phyloP scores from a whole-genome alignment of 2,329 filamentous ascomycete species.

The Celoporthe dispersa region DNA sequence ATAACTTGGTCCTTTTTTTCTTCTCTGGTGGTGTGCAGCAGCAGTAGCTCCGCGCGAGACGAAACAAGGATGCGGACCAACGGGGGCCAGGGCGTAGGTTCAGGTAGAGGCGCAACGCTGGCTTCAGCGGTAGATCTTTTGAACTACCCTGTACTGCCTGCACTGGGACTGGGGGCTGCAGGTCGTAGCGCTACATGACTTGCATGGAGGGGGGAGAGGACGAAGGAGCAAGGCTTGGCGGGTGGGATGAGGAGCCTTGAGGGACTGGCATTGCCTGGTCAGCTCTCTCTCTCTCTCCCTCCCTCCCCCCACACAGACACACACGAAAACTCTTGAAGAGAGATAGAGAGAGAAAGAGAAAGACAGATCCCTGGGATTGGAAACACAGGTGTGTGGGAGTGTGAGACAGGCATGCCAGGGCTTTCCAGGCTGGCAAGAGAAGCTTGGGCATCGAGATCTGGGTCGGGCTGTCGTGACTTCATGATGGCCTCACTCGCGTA shows the following conservation, averaged over 20 bases:
- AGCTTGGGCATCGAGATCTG: neutral
- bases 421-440: neutral
- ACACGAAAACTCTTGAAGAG: neutral
- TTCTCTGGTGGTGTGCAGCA: slow-evolving; percentile 8
- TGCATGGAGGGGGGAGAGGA: neutral
- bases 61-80: slow-evolving; percentile 15
- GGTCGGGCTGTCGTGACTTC: slow-evolving; percentile 1
- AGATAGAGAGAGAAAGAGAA: neutral
- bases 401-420: neutral
- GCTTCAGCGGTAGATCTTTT: neutral
- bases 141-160: neutral
- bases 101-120: neutral
- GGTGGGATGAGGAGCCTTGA: neutral
- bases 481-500: slow-evolving; percentile 12
- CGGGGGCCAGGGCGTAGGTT: no score
- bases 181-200: slow-evolving; percentile 24
- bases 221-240: neutral
- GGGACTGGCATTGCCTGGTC: neutral
- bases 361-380: neutral
- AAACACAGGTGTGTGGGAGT: neutral
- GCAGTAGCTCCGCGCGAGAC: slow-evolving; percentile 17
- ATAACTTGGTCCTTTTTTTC: neutral
- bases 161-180: slow-evolving; percentile 23
- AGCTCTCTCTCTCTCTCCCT: neutral
- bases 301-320: no score